Conservation (phyloP, 352 stramenopile species). For the Halophytophthora polymorphica region DNA sequence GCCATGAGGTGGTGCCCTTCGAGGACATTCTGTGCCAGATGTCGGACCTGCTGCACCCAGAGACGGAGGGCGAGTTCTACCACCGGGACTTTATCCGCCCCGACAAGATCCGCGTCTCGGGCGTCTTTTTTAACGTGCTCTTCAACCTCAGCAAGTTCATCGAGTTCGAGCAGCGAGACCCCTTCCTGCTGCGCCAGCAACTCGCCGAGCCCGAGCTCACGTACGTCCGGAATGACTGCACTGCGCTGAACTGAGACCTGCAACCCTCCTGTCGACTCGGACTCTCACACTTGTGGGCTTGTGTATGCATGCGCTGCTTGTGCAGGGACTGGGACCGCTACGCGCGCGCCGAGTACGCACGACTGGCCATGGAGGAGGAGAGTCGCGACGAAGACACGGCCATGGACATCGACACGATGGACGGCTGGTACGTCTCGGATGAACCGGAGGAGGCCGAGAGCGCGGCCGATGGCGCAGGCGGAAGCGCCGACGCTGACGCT, state of each 20-base stretch:
- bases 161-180: slow-evolving; percentile 97
- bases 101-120: slow-evolving; percentile 90
- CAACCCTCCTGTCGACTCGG: too few relatives aligned
- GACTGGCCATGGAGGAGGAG: slow-evolving; percentile 97
- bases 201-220: slow-evolving; percentile 85
- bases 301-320: slow-evolving; percentile 4
- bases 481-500: slow-evolving; percentile 10
- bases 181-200: slow-evolving; percentile 95
- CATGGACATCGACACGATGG: slow-evolving; percentile 90
- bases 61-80: slow-evolving; percentile 75
- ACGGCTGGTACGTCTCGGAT: slow-evolving; percentile 86
- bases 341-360: slow-evolving; percentile 95
- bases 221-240: slow-evolving; percentile 32
- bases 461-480: slow-evolving; percentile 20
- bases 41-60: slow-evolving; percentile 85
- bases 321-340: slow-evolving; percentile 97
- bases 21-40: slow-evolving; percentile 99
- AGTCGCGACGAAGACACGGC: slow-evolving; percentile 84
- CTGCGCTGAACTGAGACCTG: neutral
- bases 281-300: too few relatives aligned
- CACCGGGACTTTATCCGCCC: slow-evolving; percentile 77
- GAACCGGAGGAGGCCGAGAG: slow-evolving; percentile 70
- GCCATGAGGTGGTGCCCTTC: slow-evolving; percentile 97
- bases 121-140: slow-evolving; percentile 98
- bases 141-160: slow-evolving; percentile 99